Base-by-base conservation (phyloP, 148 eudicot genomes). In the Rhododendron ferrugineum region DNA sequence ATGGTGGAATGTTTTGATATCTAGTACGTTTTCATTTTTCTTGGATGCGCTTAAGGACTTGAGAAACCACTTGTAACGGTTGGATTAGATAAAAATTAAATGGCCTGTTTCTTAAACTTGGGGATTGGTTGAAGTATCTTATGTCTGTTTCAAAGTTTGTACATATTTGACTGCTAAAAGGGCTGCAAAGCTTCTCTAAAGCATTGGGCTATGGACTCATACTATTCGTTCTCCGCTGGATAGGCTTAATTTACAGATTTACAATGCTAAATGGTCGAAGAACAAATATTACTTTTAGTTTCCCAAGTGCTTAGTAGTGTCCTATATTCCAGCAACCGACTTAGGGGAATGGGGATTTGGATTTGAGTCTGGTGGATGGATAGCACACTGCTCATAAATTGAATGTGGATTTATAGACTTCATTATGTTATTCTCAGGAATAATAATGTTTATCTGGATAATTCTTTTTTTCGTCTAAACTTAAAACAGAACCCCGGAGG, bases 401-500 rank as follows among this genome's bases (percentile, higher is more conserved):
- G 60, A 42, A 22, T 79, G 68, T 49, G 49, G 81, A 18, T 79
- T 42, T n/a, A 0, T 26, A 36, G n/a, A n/a, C 70, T 46, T 32
- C 22, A 0, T 20, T 32, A 1, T 37, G 10, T 80, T 22, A 26
- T n/a, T n/a, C 60, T 5, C 30, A 5, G 58, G 37, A 46, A 26
- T 60, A 23, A 23, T 7, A 3, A 20, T 37, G 34, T 8, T n/a
- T 78, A 52, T 34, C 34, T n/a, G 83, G 30, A 18, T 52, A 26
- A n/a, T 49, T 20, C 4, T 11, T 37, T 30, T 16, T 52, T 42
- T 16, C 32, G 64, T 80, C 68, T 70, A 40, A 85, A 73, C 84
- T 11, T 86, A 30, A 82, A 85, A 88, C 88, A 95, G 99, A 86
- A 83, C 85, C 98, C 3, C 85, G 80, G 89, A 94, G 94, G 90